These are phyloP conservation scores for Nannochloropsis salina DNA, from an alignment of 108 stramenopile genomes.

Conservation along the genomic window DNA sequence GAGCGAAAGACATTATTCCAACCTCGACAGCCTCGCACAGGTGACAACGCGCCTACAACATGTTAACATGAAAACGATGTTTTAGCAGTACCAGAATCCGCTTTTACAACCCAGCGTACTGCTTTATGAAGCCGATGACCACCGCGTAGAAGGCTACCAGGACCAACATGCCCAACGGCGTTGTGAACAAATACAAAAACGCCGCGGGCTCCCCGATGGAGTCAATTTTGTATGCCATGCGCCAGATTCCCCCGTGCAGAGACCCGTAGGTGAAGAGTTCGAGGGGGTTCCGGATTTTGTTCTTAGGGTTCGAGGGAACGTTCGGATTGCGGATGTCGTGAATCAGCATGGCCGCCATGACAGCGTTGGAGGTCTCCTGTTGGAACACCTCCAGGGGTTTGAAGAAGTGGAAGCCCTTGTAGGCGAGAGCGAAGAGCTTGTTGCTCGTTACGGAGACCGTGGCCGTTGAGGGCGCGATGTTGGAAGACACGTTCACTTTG, in stretches of 20 bases:
- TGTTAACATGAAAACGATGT: too few species aligned
- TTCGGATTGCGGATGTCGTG: constrained; percentile 73
- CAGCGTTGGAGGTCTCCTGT: constrained; percentile 90
- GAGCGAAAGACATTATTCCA: too few species aligned
- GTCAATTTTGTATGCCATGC: constrained; percentile 85
- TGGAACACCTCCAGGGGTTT: constrained; percentile 89
- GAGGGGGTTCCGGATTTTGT: constrained; percentile 75
- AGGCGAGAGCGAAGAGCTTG: constrained; percentile 93
- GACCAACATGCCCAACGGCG: neutral
- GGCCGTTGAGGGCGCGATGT: constrained; percentile 92
- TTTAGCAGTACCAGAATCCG: neutral
- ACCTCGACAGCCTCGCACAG: too few species aligned
- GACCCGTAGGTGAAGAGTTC: constrained; percentile 85
- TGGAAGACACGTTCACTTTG: constrained; percentile 82
- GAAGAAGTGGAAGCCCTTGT: constrained; percentile 96
- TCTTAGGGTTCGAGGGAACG: constrained; percentile 58
- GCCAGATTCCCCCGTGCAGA: constrained; percentile 92
- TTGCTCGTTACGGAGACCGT: constrained; percentile 85
- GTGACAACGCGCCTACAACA: too few species aligned
- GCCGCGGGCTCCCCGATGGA: constrained; percentile 66
- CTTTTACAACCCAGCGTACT: constrained; percentile 5
- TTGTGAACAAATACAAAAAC: constrained; percentile 11
- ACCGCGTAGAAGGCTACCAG: neutral
- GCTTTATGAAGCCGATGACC: neutral
- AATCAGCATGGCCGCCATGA: constrained; percentile 90